Conservation (phyloP, 1,284 basidiomycete species). For the Ustilago sp. region DNA sequence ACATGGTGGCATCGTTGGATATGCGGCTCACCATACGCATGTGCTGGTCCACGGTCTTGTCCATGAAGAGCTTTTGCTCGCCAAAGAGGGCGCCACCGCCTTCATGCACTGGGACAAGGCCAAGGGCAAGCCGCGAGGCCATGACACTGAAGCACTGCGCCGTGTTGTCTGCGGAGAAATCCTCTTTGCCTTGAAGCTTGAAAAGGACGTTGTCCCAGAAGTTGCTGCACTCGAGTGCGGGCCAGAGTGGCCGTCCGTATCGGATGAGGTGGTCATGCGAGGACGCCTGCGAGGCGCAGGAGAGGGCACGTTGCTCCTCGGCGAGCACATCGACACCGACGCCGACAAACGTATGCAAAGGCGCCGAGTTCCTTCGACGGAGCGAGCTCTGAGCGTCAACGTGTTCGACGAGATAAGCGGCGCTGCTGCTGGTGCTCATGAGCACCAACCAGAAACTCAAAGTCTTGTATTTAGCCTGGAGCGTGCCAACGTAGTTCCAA, state of each 20-base stretch:
- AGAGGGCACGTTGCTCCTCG: background rate
- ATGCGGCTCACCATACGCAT: constrained; percentile 11
- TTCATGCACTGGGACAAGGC: background rate
- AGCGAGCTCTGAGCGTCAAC: background rate
- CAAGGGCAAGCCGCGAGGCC: constrained; percentile 11
- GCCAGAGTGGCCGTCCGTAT: constrained; percentile 22
- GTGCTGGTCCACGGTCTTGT: constrained; percentile 11
- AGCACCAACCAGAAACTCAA: background rate
- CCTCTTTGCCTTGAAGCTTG: constrained; percentile 6
- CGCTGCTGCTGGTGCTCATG: background rate
- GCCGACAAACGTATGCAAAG: background rate
- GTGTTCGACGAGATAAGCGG: background rate
- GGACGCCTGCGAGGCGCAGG: background rate
- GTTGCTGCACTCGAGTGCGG: background rate
- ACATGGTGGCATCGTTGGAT: background rate
- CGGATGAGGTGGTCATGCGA: background rate
- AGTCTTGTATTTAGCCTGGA: background rate
- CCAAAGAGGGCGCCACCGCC: background rate
- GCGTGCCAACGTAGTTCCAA: background rate
- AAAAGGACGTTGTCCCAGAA: constrained; percentile 9
- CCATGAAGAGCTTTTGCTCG: background rate
- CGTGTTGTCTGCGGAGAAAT: background rate
- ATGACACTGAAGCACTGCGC: constrained; percentile 14
- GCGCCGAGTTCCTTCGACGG: background rate
- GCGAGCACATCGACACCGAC: background rate